A percentile compares a stretch with the other conserved stretches of the same genome.
Conservation (phyloP, 805 yeast genomes). For the Saturnispora halmiae region DNA sequence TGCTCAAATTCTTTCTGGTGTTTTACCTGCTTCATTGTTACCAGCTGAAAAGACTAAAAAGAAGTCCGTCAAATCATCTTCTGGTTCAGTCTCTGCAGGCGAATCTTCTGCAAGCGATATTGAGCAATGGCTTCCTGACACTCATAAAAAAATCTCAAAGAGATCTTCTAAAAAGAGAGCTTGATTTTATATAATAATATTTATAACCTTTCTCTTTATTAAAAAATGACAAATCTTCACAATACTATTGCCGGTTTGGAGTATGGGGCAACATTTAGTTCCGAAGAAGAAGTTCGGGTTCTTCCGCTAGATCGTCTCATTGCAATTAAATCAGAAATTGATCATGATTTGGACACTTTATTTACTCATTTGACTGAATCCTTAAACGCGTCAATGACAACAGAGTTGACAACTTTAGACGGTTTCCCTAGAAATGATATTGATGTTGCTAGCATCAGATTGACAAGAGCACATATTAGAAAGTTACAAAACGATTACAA, state of each 20-base stretch:
- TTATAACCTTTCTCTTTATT: neutral
- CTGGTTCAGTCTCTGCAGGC: slow-evolving; percentile 9
- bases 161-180: slow-evolving; percentile 26
- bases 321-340: slow-evolving; percentile 24
- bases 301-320: slow-evolving; percentile 7
- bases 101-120: slow-evolving; percentile 22
- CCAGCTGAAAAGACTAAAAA: slow-evolving; percentile 20
- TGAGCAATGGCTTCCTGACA: slow-evolving; percentile 51
- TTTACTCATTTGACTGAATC: slow-evolving; percentile 33
- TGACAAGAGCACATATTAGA: slow-evolving; percentile 54
- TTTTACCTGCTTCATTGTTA: slow-evolving; percentile 25
- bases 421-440: slow-evolving; percentile 84
- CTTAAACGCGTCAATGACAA: slow-evolving; percentile 45
- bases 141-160: slow-evolving; percentile 32
- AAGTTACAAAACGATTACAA: slow-evolving; percentile 63
- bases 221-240: slow-evolving; percentile 3
- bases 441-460: slow-evolving; percentile 63
- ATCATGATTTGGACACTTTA: slow-evolving; percentile 32
- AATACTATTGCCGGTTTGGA: neutral
- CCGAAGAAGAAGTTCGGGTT: slow-evolving; percentile 4
- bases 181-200: neutral
- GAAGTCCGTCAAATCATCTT: slow-evolving; percentile 23
- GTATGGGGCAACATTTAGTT: neutral
- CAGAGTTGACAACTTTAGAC: slow-evolving; percentile 55
- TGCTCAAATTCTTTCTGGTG: slow-evolving; percentile 36